Evolutionary conservation across 495 filamentous ascomycete species (phyloP), one percentile per base, ranked within the genome.

Genomic region (Darksidea phi): DNA sequence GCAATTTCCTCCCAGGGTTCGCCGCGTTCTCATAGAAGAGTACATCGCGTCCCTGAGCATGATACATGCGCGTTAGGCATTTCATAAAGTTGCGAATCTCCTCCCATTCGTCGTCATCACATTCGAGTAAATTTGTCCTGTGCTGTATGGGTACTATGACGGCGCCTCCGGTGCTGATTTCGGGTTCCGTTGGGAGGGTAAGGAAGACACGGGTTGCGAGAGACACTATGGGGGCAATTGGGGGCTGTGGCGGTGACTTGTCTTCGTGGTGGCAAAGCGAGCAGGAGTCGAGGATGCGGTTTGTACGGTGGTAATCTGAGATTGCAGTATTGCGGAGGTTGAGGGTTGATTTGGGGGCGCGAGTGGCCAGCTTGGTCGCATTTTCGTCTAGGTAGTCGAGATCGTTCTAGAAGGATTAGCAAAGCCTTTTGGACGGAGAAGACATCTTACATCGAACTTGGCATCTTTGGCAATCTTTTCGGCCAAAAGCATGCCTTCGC

Each of bases 61-160:
- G 88, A 73, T 97, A 97, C 84, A 95, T 84, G 48, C 92, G 85
- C 1, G 86, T 97, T 28, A 98, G 82, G 69, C 83, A 88, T 76
- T 98, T 98, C 92, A 97, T 97, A 74, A 98, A 98, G 74, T 98
- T 98, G 73, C 78, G 87, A 38, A 98, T 89, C 71, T 98, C 94
- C 67, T 98, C 94, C 94, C 95, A 98, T 72, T 98, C 94, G 68
- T 97, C 95, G 70, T 97, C 95, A 70, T 97, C 95, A 70, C 95
- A 97, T 74, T 97, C 94, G 21, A 98, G 79, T 12, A 97, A 83
- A 71, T 97, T 98, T 28, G 81, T 84, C 43, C 86, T 86, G 72
- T 98, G 94, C 71, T 89, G 86, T 48, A 95, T 88, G 21, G 94
- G 94, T 10, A 93, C 87, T 65, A 97, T 95, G 34, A 90, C 83